phyloP scores from a whole-genome alignment of 2,329 filamentous ascomycete species.

The Fusarium longipes region DNA sequence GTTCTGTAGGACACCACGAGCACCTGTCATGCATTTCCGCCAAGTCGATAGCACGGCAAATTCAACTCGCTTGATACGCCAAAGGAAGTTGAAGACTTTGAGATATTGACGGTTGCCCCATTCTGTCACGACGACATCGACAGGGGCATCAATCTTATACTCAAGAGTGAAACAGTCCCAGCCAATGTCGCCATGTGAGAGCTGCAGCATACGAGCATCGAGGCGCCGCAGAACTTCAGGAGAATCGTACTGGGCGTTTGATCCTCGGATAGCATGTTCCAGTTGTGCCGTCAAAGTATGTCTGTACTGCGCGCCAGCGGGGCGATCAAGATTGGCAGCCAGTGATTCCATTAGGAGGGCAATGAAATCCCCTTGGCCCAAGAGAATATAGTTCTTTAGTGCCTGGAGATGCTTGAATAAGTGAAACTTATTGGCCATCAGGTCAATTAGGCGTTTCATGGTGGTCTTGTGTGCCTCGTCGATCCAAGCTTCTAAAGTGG shows the following conservation, averaged over 20 bases:
- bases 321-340: conserved; percentile 89
- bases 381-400: conserved; percentile 91
- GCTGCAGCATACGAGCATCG: conserved; percentile 97
- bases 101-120: conserved; percentile 97
- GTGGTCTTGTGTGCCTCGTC: conserved; percentile 98
- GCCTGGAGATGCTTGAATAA: conserved; percentile 92
- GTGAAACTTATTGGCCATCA: conserved; percentile 96
- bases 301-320: conserved; percentile 95
- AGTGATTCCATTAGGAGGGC: conserved; percentile 96
- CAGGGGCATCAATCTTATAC: conserved; percentile 96
- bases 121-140: conserved; percentile 96
- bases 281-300: conserved; percentile 98
- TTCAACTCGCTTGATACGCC: conserved; percentile 97
- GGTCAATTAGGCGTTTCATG: conserved; percentile 91
- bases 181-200: conserved; percentile 95
- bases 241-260: conserved; percentile 95
- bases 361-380: conserved; percentile 97
- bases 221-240: conserved; percentile 90
- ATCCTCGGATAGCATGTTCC: conserved; percentile 95
- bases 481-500: conserved; percentile 90
- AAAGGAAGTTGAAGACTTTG: conserved; percentile 99
- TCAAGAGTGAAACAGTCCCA: conserved; percentile 99
- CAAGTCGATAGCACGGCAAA: conserved; percentile 92
- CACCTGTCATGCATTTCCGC: conserved; percentile 95
- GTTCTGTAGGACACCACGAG: conserved; percentile 86